Base-by-base conservation (phyloP, 768 basidiomycete species). In the Lactifluus rugatus region DNA sequence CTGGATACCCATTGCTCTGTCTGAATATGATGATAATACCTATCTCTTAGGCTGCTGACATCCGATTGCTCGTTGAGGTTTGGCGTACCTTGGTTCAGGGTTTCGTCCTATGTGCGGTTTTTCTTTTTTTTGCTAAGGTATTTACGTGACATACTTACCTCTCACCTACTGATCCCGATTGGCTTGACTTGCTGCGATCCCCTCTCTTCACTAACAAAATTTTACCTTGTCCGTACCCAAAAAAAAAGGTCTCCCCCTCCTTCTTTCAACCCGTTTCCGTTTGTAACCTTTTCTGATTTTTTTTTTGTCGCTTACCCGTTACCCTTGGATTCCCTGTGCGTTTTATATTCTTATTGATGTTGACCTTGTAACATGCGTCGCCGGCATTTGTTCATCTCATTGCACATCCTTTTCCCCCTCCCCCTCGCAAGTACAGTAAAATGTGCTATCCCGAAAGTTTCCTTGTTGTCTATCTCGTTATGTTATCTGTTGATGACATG, bases 321-420 rank as follows among this genome's bases (percentile, higher is more conserved):
- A 52, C 52, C 39, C 44, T 54, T 39, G 48, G 58, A 60, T 55
- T 46, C 26, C 48, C 34, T 19, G 32, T 36, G 52, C 46, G 52
- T 54, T 48, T 58, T 58, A 58, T 58, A 58, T 58, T 54, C 23
- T 58, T 58, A 58, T 59, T 59, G n/a, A n/a, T n/a, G 52, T 49
- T 59, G 58, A 49, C 37, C 57, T 14, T 58, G 51, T 58, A 47
- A 32, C 57, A 58, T 58, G 51, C 31, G 57, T 58, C 28, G 31
- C 37, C 26, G n/a, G 14, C 39, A 32, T 32, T n/a, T 25, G 21
- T 42, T 56, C 16, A 10, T 13, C 31, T 34, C 36, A 34, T 21
- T 52, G 19, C 28, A 8, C 34, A 31, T 9, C 34, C 13, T 16
- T n/a, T 19, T 19, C 32, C 34, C 23, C 45, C n/a, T n/a, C 14